phyloP scores from a whole-genome alignment of 768 basidiomycete species.

The Auricularia heimuer region DNA sequence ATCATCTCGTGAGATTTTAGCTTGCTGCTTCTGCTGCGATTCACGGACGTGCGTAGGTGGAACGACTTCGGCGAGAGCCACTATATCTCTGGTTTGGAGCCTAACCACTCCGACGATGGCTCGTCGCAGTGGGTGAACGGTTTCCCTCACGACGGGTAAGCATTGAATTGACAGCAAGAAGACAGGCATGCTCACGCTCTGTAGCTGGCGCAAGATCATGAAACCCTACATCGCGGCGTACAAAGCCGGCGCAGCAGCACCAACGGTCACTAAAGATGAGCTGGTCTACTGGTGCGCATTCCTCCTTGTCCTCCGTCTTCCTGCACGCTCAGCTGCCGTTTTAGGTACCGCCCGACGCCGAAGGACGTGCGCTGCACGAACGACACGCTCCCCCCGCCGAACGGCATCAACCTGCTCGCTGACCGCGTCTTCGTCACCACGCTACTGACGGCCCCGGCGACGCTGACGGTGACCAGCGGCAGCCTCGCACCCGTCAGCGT shows the following conservation, averaged over 20 bases:
- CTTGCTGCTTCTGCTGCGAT: background rate
- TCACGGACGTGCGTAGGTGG: background rate
- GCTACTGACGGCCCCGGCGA: background rate
- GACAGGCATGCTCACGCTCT: background rate
- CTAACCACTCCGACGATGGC: conserved; percentile 1
- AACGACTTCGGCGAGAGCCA: background rate
- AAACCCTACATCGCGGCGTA: background rate
- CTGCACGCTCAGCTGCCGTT: too few relatives aligned
- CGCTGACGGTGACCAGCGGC: conserved; percentile 1
- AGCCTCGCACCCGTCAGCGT: background rate
- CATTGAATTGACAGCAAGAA: too few relatives aligned
- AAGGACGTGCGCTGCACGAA: background rate
- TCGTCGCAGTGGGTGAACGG: background rate
- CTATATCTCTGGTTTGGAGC: background rate
- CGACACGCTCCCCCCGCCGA: background rate
- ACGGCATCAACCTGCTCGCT: background rate
- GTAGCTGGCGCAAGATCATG: background rate
- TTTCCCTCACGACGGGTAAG: conserved; percentile 2
- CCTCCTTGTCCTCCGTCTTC: too few relatives aligned
- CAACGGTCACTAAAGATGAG: background rate
- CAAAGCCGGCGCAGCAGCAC: background rate
- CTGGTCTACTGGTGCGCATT: background rate
- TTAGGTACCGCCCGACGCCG: background rate
- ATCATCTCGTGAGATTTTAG: background rate
- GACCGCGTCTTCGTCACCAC: background rate